A percentile compares a stretch with the other conserved stretches of the same genome.
Evolutionary conservation across 163 green algal species (phyloP).

Genomic region (Chlorella variabilis): DNA sequence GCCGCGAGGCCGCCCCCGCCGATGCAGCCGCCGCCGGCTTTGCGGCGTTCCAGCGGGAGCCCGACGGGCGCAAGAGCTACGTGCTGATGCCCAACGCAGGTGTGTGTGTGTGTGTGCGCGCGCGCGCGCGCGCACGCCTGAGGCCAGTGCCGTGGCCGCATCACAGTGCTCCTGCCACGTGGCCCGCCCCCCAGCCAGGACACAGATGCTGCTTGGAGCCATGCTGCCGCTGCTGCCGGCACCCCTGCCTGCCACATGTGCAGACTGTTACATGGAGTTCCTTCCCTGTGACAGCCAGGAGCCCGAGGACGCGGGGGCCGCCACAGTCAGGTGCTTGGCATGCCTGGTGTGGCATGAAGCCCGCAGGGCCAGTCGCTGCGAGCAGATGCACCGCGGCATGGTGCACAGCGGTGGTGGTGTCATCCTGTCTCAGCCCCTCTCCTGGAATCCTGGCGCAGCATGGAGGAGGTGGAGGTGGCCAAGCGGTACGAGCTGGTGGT

Average conservation of each 20-base stretch:
- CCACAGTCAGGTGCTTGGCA: not conserved
- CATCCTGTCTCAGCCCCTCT: not conserved
- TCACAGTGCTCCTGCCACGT: no score
- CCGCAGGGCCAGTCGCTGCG: no score
- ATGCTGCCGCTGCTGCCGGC: no score
- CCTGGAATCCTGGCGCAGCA: no score
- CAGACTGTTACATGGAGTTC: constrained; percentile 18
- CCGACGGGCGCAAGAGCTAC: not conserved
- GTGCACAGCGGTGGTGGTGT: no score
- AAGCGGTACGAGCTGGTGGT: constrained; percentile 8
- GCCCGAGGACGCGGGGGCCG: not conserved
- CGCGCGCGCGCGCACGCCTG: no score
- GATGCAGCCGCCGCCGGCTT: not conserved
- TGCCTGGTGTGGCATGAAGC: no score
- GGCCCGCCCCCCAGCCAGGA: no score
- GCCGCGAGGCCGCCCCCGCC: not conserved
- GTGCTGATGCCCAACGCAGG: not conserved
- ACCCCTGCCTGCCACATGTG: no score
- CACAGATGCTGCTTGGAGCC: not conserved
- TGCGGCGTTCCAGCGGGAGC: not conserved
- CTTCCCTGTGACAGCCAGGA: not conserved
- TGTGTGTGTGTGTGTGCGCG: no score
- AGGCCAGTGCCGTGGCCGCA: no score
- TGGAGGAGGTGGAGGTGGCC: not conserved
- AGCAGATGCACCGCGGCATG: no score